Evolutionary conservation across 306 rosid species (phyloP).

Genomic region (Acmispon strigosus): DNA sequence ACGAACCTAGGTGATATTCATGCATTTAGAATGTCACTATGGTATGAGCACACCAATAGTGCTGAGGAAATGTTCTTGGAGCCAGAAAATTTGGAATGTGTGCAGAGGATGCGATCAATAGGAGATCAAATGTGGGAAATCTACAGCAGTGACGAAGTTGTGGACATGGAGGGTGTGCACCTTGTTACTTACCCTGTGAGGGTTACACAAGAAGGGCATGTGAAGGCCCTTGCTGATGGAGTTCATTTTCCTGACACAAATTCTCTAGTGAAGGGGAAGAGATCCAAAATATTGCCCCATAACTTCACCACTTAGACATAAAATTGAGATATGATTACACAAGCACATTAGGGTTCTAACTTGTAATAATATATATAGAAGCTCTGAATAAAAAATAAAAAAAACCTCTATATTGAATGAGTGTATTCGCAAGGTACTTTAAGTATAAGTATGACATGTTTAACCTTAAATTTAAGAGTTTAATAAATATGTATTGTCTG

Average conservation of each 20-base stretch:
- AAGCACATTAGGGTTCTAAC: too few species aligned
- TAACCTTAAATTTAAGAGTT: too few species aligned
- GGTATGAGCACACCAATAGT: constrained; percentile 72
- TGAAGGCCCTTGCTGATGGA: constrained; percentile 37
- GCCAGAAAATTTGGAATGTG: constrained; percentile 42
- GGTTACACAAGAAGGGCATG: constrained; percentile 44
- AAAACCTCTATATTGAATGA: too few species aligned
- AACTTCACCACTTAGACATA: constrained; percentile 47
- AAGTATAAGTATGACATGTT: too few species aligned
- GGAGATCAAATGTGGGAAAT: constrained; percentile 63
- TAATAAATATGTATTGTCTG: too few species aligned
- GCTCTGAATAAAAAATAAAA: neutral
- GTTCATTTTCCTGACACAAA: constrained; percentile 69
- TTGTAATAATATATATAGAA: too few species aligned
- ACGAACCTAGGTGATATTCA: constrained; percentile 37
- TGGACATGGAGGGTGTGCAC: constrained; percentile 80
- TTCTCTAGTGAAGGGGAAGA: constrained; percentile 47
- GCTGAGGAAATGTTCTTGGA: constrained; percentile 27
- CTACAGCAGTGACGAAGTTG: constrained; percentile 45
- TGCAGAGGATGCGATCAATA: constrained; percentile 30
- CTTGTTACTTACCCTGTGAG: constrained; percentile 57
- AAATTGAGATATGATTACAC: neutral
- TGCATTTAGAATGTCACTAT: constrained; percentile 60
- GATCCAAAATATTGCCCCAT: constrained; percentile 47
- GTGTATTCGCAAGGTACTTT: too few species aligned